Percentiles rank a stretch among this genome's conserved stretches.
Conservation (phyloP, 116 monocot species). For the Trichopus zeylanicus region DNA sequence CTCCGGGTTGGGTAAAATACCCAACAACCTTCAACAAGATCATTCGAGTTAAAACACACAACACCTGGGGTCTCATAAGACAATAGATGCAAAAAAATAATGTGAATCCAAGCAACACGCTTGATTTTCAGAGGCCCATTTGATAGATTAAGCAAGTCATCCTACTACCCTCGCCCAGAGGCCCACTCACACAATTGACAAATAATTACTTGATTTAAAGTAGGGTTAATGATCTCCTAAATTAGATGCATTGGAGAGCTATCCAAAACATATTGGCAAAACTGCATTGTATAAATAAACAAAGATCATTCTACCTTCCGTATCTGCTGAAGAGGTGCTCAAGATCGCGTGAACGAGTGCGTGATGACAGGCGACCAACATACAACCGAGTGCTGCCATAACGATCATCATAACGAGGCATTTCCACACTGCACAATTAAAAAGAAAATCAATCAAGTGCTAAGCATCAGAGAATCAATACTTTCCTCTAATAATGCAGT, state of each 20-base stretch:
- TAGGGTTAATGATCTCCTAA: no score
- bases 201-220: no score
- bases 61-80: conserved; percentile 33
- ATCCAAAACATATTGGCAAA: neutral
- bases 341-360: conserved; percentile 77
- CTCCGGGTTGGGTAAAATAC: conserved; percentile 82
- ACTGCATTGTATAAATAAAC: neutral
- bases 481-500: no score
- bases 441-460: neutral
- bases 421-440: conserved; percentile 22
- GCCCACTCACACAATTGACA: no score
- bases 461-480: neutral
- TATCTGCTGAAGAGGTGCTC: conserved; percentile 89
- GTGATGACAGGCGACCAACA: conserved; percentile 77
- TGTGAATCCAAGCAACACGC: conserved; percentile 15
- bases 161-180: neutral
- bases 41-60: conserved; percentile 82
- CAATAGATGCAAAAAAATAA: conserved; percentile 18
- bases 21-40: conserved; percentile 99
- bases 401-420: conserved; percentile 90
- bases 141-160: neutral
- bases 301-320: conserved; percentile 55
- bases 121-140: conserved; percentile 6
- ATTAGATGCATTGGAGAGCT: no score
- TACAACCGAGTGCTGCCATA: conserved; percentile 71